These are phyloP conservation scores for Brassica incana DNA, from an alignment of 345 rosid species.

Conservation along the genomic window DNA sequence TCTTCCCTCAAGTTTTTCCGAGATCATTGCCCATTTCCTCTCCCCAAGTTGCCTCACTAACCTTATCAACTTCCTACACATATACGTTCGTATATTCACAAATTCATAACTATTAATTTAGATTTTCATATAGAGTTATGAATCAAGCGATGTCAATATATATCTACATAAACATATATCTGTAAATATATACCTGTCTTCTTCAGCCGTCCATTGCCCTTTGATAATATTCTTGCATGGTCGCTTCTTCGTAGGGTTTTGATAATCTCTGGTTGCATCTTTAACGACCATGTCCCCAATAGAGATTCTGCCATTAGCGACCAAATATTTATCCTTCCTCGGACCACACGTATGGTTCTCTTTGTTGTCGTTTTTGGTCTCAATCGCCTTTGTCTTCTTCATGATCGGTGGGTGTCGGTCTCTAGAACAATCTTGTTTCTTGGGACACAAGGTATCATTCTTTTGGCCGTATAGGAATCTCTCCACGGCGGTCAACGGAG, in stretches of 20 bases:
- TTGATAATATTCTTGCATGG: slow-evolving; percentile 58
- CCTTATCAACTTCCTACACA: slow-evolving; percentile 61
- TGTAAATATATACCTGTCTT: slow-evolving; percentile 58
- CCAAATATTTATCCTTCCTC: slow-evolving; percentile 26
- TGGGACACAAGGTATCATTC: slow-evolving; percentile 24
- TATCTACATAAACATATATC: slow-evolving; percentile 22
- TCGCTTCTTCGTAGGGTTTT: slow-evolving; percentile 51
- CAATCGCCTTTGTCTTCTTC: slow-evolving; percentile 25
- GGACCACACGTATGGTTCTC: slow-evolving; percentile 40
- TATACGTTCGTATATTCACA: slow-evolving; percentile 2
- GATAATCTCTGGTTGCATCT: slow-evolving; percentile 26
- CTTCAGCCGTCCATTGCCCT: slow-evolving; percentile 94
- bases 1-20: slow-evolving; percentile 72
- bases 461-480: slow-evolving; percentile 66
- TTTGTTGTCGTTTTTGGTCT: slow-evolving; percentile 36
- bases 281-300: slow-evolving; percentile 30
- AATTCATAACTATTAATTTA: neutral
- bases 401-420: slow-evolving; percentile 6
- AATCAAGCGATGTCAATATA: neutral
- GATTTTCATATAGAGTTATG: neutral
- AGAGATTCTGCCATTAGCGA: slow-evolving; percentile 16
- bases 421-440: slow-evolving; percentile 31
- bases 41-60: slow-evolving; percentile 84
- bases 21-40: slow-evolving; percentile 87
- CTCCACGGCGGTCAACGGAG: slow-evolving; percentile 78